Evolutionary conservation across 306 rosid genomes (phyloP).

Genomic region (Styphnolobium japonicum): DNA sequence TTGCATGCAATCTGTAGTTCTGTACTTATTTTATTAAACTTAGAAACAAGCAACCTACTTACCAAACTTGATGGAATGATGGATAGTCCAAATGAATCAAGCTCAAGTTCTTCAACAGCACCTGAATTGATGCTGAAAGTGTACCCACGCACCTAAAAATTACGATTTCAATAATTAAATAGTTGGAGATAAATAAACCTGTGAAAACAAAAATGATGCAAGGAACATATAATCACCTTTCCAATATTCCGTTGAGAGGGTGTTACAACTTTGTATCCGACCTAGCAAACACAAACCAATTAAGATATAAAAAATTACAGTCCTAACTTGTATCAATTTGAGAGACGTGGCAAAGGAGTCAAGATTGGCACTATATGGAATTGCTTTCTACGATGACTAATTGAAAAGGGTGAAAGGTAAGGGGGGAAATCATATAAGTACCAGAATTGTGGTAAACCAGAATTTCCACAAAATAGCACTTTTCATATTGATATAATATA

Average conservation of each 20-base stretch:
- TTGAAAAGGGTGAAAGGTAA: neutral
- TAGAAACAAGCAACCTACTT: slow-evolving; percentile 32
- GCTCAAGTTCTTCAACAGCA: slow-evolving; percentile 81
- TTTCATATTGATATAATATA: neutral
- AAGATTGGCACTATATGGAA: slow-evolving; percentile 2
- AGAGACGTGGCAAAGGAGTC: slow-evolving; percentile 2
- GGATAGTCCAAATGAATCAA: slow-evolving; percentile 90
- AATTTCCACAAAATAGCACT: neutral
- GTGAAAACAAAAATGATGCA: neutral
- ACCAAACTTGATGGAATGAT: slow-evolving; percentile 90
- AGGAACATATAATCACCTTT: slow-evolving; percentile 50
- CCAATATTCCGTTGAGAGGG: slow-evolving; percentile 80
- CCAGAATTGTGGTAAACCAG: neutral
- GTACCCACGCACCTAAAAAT: slow-evolving; percentile 77
- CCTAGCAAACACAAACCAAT: slow-evolving; percentile 58
- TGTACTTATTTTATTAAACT: neutral
- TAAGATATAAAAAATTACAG: neutral
- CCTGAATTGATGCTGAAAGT: slow-evolving; percentile 86
- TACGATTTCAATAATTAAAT: slow-evolving; percentile 21
- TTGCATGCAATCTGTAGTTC: slow-evolving; percentile 15
- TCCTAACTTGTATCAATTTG: neutral
- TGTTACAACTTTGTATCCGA: slow-evolving; percentile 87
- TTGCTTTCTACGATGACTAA: neutral
- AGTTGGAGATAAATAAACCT: neutral
- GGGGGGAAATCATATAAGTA: neutral